phyloP scores from a whole-genome alignment of 495 filamentous ascomycete genomes.

The Copromyces sp. region DNA sequence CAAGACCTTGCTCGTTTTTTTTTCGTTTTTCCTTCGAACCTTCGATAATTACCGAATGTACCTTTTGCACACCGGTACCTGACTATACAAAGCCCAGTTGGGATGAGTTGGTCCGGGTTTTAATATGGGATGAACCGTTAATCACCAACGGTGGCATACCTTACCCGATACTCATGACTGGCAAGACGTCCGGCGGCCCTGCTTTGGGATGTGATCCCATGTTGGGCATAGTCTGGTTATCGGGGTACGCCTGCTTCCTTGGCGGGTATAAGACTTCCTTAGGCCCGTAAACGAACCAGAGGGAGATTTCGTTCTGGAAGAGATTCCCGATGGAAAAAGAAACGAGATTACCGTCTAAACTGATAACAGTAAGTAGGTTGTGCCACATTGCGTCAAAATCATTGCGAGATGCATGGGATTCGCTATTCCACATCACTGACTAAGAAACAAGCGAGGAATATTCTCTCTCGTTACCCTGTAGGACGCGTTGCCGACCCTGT shows the following conservation, averaged over 20 bases:
- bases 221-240: neutral
- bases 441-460: neutral
- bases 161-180: neutral
- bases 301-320: neutral
- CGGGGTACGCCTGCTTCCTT: neutral
- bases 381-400: neutral
- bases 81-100: neutral
- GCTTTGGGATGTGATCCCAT: neutral
- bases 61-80: neutral
- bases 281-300: neutral
- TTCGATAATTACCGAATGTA: neutral
- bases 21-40: neutral
- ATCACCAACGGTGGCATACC: neutral
- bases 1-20: neutral
- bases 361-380: neutral
- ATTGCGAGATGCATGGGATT: neutral
- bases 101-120: neutral
- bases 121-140: neutral
- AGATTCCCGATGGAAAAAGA: neutral
- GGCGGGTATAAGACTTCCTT: neutral
- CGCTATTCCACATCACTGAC: neutral
- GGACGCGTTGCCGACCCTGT: neutral
- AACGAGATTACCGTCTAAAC: neutral
- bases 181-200: neutral
- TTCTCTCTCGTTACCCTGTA: neutral